Percentiles rank a stretch among this genome's conserved stretches.
These are phyloP conservation scores for Sanghuangporus weigelae DNA, from an alignment of 1,284 basidiomycete species.

Conservation along the genomic window DNA sequence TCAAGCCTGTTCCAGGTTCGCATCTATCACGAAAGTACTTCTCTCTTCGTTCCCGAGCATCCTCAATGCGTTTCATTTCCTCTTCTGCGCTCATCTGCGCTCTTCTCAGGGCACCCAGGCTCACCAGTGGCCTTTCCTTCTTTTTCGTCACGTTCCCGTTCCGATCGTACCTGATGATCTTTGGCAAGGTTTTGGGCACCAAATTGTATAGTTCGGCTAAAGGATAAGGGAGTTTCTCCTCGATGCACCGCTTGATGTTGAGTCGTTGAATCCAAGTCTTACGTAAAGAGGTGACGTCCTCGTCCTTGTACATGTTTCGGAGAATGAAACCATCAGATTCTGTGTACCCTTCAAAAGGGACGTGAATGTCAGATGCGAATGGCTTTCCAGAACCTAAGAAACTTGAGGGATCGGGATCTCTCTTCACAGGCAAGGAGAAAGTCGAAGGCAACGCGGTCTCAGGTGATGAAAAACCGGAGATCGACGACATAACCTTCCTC, in stretches of 20 bases:
- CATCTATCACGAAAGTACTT: background rate
- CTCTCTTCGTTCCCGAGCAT: background rate
- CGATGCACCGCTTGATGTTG: slow-evolving; percentile 3
- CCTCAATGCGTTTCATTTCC: background rate
- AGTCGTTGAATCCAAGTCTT: slow-evolving; percentile 8
- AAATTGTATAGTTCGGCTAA: background rate
- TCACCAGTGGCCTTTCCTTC: background rate
- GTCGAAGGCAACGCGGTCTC: too few relatives aligned
- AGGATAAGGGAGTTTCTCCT: slow-evolving; percentile 10
- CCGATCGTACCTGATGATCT: background rate
- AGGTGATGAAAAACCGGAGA: too few relatives aligned
- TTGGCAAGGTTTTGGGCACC: background rate
- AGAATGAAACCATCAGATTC: background rate
- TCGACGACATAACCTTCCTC: background rate
- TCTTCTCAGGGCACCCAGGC: slow-evolving; percentile 4
- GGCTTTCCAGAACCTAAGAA: background rate
- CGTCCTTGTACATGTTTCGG: background rate
- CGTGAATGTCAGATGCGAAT: background rate
- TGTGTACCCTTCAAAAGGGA: slow-evolving; percentile 13
- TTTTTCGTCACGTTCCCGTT: slow-evolving; percentile 1
- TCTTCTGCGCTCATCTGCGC: background rate
- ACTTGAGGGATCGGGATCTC: background rate
- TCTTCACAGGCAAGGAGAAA: too few relatives aligned
- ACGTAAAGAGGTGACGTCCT: background rate
- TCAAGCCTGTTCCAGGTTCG: background rate